These are phyloP conservation scores for Aspergillus sp. DNA, from an alignment of 2,329 filamentous ascomycete genomes.

Conservation along the genomic window DNA sequence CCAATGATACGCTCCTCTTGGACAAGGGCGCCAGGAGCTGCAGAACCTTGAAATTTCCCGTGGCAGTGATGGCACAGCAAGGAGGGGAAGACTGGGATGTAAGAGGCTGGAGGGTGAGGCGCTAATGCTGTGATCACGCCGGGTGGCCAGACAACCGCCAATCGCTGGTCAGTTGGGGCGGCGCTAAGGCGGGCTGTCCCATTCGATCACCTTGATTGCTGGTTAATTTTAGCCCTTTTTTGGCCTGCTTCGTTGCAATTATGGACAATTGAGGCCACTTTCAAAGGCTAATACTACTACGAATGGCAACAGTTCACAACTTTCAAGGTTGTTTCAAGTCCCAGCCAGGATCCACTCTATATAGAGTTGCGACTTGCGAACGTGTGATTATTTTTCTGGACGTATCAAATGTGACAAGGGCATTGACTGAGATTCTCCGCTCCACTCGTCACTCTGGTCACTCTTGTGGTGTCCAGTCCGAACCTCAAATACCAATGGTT, in stretches of 20 bases:
- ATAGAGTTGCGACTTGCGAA: too few species aligned
- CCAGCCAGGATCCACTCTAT: too few species aligned
- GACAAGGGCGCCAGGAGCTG: neutral
- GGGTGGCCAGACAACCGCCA: neutral
- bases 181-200: conserved; percentile 18
- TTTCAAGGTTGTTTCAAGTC: too few species aligned
- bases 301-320: conserved; percentile 5
- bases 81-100: conserved; percentile 3
- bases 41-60: conserved; percentile 10
- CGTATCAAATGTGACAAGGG: conserved; percentile 1
- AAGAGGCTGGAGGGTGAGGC: conserved; percentile 10
- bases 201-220: conserved; percentile 12
- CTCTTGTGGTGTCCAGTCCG: neutral
- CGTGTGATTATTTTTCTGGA: neutral
- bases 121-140: conserved; percentile 20
- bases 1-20: conserved; percentile 2
- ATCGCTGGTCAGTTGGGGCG: conserved; percentile 11
- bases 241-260: neutral
- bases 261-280: neutral
- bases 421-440: neutral
- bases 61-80: conserved; percentile 3
- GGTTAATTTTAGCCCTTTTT: neutral
- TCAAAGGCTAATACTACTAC: conserved; percentile 5
- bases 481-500: conserved; percentile 11
- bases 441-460: neutral